A percentile compares a stretch with the other conserved stretches of the same genome.
phyloP scores from a whole-genome alignment of 1,139 yeast genomes.

The Pichia sp. region DNA sequence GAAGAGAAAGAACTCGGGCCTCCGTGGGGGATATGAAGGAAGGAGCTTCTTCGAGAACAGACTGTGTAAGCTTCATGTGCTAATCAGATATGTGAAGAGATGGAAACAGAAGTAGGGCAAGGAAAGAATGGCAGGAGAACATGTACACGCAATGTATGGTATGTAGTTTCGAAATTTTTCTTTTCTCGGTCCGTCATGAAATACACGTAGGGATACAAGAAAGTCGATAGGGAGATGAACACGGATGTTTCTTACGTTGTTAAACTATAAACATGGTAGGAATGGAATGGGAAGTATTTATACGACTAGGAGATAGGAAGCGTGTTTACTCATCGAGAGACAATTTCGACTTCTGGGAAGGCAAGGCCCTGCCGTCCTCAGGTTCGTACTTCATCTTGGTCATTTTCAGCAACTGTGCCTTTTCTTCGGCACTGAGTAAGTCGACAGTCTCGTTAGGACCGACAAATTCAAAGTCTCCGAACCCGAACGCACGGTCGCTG shows the following conservation, averaged over 20 bases:
- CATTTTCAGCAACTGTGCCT: constrained; percentile 37
- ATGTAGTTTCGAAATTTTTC: background rate
- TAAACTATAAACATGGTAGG: background rate
- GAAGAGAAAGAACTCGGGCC: constrained; percentile 41
- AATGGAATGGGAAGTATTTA: background rate
- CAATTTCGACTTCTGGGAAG: constrained; percentile 59
- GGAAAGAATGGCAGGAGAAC: background rate
- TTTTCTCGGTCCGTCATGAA: background rate
- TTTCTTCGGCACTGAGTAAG: constrained; percentile 63
- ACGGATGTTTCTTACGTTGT: background rate
- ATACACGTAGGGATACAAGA: background rate
- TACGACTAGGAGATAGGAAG: background rate
- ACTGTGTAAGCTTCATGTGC: constrained; percentile 51
- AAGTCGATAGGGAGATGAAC: background rate
- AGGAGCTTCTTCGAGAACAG: constrained; percentile 45
- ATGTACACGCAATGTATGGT: background rate
- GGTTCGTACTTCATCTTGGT: constrained; percentile 41
- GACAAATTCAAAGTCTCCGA: constrained; percentile 81
- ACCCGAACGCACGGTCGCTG: constrained; percentile 88
- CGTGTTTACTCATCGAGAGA: constrained; percentile 44
- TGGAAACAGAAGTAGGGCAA: background rate
- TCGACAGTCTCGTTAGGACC: constrained; percentile 80
- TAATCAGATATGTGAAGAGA: too few species aligned
- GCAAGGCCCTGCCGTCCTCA: constrained; percentile 42
- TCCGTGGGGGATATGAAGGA: constrained; percentile 43